A percentile compares a stretch with the other conserved stretches of the same genome.
Evolutionary conservation across 805 yeast species (phyloP).

Genomic region (Ogataea nonfermentans): DNA sequence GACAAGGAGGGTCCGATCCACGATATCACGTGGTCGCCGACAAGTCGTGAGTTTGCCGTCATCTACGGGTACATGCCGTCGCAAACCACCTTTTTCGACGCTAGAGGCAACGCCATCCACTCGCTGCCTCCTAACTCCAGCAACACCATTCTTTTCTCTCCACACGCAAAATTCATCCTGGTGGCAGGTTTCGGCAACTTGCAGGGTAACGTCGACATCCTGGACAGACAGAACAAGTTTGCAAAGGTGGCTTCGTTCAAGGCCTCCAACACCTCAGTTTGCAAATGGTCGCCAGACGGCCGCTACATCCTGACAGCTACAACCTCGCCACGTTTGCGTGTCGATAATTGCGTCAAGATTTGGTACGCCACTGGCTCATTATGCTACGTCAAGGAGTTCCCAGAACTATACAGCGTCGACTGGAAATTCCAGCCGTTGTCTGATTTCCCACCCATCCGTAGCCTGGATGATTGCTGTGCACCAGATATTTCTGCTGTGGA

Average conservation of each 20-base stretch:
- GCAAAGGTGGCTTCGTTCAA: conserved; percentile 75
- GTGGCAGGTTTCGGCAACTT: conserved; percentile 98
- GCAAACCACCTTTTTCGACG: conserved; percentile 88
- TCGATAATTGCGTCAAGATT: conserved; percentile 89
- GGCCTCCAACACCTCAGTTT: conserved; percentile 93
- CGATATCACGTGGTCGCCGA: conserved; percentile 96
- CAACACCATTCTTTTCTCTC: conserved; percentile 88
- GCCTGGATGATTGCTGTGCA: conserved; percentile 54
- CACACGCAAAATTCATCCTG: conserved; percentile 85
- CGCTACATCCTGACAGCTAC: conserved; percentile 92
- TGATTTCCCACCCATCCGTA: conserved; percentile 54
- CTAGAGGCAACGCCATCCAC: conserved; percentile 84
- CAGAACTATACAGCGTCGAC: conserved; percentile 73
- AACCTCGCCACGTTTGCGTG: conserved; percentile 94
- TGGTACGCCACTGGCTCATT: conserved; percentile 92
- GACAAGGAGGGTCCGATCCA: conserved; percentile 96
- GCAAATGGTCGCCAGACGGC: conserved; percentile 98
- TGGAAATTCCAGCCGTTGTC: conserved; percentile 74
- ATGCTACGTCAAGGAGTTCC: conserved; percentile 72
- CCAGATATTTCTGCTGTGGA: conserved; percentile 73
- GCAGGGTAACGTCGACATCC: conserved; percentile 93
- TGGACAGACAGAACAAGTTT: conserved; percentile 87
- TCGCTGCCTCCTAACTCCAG: conserved; percentile 83
- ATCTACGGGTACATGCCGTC: conserved; percentile 98
- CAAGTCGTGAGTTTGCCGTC: conserved; percentile 95